Evolutionary conservation across 2,329 filamentous ascomycete species (phyloP), one percentile per base, ranked within the genome.

Genomic region (Aspergillus oerlinghausenensis): DNA sequence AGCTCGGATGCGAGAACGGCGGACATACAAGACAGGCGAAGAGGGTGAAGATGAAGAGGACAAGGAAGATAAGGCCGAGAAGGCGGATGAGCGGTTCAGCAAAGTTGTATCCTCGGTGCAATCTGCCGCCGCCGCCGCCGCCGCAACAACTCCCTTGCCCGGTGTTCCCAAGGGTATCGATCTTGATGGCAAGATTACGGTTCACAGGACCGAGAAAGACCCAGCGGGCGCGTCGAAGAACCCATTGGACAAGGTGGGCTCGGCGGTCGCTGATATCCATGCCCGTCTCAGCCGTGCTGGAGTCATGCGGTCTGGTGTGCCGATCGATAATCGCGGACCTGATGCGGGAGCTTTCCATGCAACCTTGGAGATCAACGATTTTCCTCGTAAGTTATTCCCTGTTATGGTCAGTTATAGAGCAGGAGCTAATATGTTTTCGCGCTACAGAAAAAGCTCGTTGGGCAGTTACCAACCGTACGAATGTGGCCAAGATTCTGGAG

Each of bases 321-420:
- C 94, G 7, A 95, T 97, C 70, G 94, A 99, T 79, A 99, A 99
- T 78, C 97, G 97, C 75, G 94, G 94, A 1, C 94, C 94, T 0
- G 94, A 99, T 73, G 94, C 94, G 3, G 94, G 94, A 52, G 92
- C 92, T 0, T 99, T 92, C 82, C 94, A 99, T 73, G 92, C 94
- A 17, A 97, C 93, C 3, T 82, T 99, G 60, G 94, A 97, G 75
- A 99, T 99, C 84, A 99, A 99, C 75, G 94, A 99, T 76, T 97
- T 97, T 75, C 94, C 94, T 35, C 94, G 79, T 81, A 78, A 75
- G 79, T 77, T 63, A 52, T 28, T 10, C 7, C 10, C 49, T 19
- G 32, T 6, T 3, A 14, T 49, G 2, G 42, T 10, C 25, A 55
- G 51, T 50, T 5, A 38, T 32, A 51, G 23, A 26, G 11, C 11